A percentile compares a stretch with the other conserved stretches of the same genome.
Conservation (phyloP, 2,329 filamentous ascomycete genomes). For the Bipolaris zeicola region DNA sequence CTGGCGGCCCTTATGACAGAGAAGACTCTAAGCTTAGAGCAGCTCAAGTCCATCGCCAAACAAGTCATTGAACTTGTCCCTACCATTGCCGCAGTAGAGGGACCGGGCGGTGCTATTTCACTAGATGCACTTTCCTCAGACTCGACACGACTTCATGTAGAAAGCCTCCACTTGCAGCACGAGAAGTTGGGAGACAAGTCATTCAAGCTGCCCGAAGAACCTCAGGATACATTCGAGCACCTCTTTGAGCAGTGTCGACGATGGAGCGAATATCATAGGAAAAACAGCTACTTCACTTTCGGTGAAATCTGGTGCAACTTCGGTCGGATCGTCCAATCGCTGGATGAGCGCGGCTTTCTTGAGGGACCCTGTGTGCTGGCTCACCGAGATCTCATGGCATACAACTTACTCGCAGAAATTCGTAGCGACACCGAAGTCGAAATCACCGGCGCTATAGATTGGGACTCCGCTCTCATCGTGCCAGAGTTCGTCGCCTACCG, state of each 20-base stretch:
- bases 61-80: background rate
- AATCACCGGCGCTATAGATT: conserved; percentile 23
- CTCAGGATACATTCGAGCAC: background rate
- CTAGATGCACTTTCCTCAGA: background rate
- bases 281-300: background rate
- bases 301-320: background rate
- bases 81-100: background rate
- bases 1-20: background rate
- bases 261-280: background rate
- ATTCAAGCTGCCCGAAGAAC: background rate
- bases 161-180: background rate
- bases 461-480: conserved; percentile 42
- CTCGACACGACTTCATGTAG: background rate
- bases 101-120: background rate
- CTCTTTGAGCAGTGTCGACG: background rate
- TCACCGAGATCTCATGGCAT: background rate
- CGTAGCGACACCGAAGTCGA: background rate
- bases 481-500: conserved; percentile 40
- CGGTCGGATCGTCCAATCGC: background rate
- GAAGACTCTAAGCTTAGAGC: background rate
- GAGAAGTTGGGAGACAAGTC: background rate
- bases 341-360: background rate
- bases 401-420: background rate
- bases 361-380: background rate
- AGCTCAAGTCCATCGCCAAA: background rate